Base-by-base conservation (phyloP, 2,329 filamentous ascomycete genomes). In the Fusarium luffae region DNA sequence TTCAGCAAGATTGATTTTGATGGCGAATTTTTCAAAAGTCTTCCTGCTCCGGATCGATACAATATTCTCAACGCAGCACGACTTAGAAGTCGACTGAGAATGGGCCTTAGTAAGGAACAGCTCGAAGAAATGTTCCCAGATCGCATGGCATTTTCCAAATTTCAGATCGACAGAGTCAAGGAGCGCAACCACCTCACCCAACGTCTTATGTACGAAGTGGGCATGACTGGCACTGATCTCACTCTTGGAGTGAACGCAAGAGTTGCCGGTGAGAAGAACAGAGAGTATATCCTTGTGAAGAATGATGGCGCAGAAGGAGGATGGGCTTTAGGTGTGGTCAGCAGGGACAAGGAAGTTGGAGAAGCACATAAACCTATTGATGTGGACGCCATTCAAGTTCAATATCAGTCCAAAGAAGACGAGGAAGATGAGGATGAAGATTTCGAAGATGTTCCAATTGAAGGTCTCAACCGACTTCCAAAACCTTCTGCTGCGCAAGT, bases 1-100 rank as follows among this genome's bases (percentile, higher is more conserved):
- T 99, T 99, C 77, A 97, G 93, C 77, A 98, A 98, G 81, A 99
- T 99, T 74, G 96, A 99, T 77, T 99, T 98, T 75, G 92, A 98
- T 71, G 93, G 94, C 71, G 90, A 95, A 14, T 99, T 99, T 80
- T 99, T 99, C 82, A 89, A 92, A 78, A 97, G 93, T 77, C 81
- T 99, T 60, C 96, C 97, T 0, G 86, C 94, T 2, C 91, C 91
- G 3, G 96, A 99, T 82, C 89, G 95, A 50, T 99, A 99, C 83
- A 98, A 98, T 74, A 99, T 99, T 55, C 82, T 99, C 23, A 99
- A 99, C 77, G 96, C 97, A 2, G 96, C 97, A 3, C 87, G 96
- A 66, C 78, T 99, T 66, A 86, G 96, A 59, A 97, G 93, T 78
- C 87, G 96, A 55, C 84, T 99, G 75, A 89, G 96, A 77, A 97